Evolutionary conservation across 306 rosid genomes (phyloP), one percentile per base, ranked within the genome.

Genomic region (Biancaea sappan): DNA sequence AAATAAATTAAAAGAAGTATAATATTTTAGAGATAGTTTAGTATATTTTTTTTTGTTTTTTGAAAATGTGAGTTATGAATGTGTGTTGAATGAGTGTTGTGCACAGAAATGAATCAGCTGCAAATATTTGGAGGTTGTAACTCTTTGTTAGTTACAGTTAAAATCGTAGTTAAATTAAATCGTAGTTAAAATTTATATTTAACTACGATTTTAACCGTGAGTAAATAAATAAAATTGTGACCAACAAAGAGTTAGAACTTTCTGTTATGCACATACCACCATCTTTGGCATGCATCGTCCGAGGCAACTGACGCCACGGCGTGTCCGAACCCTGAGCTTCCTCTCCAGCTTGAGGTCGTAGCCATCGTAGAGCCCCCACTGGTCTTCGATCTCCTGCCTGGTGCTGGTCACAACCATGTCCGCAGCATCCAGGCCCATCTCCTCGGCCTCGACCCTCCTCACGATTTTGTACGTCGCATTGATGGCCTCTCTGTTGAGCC

Each of bases 361-460:
- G 3, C 97, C 92, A 14, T 87, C 97, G 6, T 91, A 89, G 64
- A 91, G 56, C 19, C 92, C 95, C 97, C 97, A 91, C 65, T 91
- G 97, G 78, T 89, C 91, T 77, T 91, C 97, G 66, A 87, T 91
- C 90, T 91, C 97, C 80, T 91, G 97, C 83, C 91, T 83, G 4
- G 95, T 91, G 81, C 95, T 91, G 35, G 97, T 91, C 71, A 91
- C 88, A 76, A 91, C 90, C 89, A 89, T 89, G 51, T 91, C 95
- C 22, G 97, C 89, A 34, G 92, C 84, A 62, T 91, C 95, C 82
- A 91, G n/a, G 4, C 86, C 83, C 41, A 87, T 66, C 81, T 91
- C 97, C 85, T 91, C 97, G 37, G 85, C 97, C 77, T 83, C 92
- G 56, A 87, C 89, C 81, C 95, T 83, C 79, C 87, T 81, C 84